These are phyloP conservation scores for Xanthoparmelia taractica DNA, from an alignment of 495 filamentous ascomycete genomes.

Conservation along the genomic window DNA sequence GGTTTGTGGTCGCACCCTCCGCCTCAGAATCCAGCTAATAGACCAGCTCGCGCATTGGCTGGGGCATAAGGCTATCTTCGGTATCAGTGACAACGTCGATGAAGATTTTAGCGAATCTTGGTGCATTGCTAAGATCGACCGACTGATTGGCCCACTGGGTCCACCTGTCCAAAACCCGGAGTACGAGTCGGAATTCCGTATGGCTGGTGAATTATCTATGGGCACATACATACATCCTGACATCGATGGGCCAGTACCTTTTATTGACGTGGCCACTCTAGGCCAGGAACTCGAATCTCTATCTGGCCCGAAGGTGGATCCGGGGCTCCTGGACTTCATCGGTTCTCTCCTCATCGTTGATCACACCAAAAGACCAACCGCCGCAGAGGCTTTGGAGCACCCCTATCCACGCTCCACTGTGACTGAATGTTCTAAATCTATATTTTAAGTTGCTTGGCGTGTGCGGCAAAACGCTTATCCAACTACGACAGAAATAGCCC, in stretches of 20 bases:
- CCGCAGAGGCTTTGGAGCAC: slow-evolving; percentile 26
- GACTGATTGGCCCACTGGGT: slow-evolving; percentile 24
- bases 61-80: slow-evolving; percentile 19
- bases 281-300: slow-evolving; percentile 26
- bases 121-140: slow-evolving; percentile 27
- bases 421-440: slow-evolving; percentile 7
- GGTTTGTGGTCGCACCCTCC: slow-evolving; percentile 18
- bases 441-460: neutral
- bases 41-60: slow-evolving; percentile 14
- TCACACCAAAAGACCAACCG: slow-evolving; percentile 26
- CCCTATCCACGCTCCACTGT: slow-evolving; percentile 18
- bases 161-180: slow-evolving; percentile 18
- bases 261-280: slow-evolving; percentile 22
- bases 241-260: slow-evolving; percentile 18
- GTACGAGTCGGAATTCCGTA: slow-evolving; percentile 23
- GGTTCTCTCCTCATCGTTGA: slow-evolving; percentile 25
- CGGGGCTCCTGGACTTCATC: slow-evolving; percentile 21
- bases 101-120: slow-evolving; percentile 25
- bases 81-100: slow-evolving; percentile 23
- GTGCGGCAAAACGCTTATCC: neutral
- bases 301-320: slow-evolving; percentile 17
- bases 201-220: slow-evolving; percentile 20
- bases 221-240: slow-evolving; percentile 15
- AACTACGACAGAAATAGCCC: neutral
- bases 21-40: slow-evolving; percentile 13